A percentile compares a stretch with the other conserved stretches of the same genome.
These are phyloP conservation scores for Metschnikowia similis DNA, from an alignment of 805 yeast species.

Conservation along the genomic window DNA sequence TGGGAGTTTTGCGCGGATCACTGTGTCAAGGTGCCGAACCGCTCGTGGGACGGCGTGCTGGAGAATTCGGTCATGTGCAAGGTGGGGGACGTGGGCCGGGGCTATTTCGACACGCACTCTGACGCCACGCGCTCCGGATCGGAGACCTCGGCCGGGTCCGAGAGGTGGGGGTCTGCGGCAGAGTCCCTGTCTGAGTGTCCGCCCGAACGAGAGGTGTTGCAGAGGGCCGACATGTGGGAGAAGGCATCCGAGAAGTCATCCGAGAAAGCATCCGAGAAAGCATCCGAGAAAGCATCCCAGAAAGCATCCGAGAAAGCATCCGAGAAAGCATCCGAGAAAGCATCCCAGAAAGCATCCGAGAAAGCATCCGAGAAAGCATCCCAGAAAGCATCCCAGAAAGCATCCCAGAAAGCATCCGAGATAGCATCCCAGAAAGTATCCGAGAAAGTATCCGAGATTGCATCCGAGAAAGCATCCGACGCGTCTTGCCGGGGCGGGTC, in stretches of 20 bases:
- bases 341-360: too few relatives aligned
- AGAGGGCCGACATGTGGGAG: not conserved
- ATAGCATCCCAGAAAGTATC: too few relatives aligned
- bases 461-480: not conserved
- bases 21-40: not conserved
- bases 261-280: too few relatives aligned
- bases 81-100: not conserved
- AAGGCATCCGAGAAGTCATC: not conserved
- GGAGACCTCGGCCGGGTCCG: not conserved
- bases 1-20: not conserved
- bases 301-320: too few relatives aligned
- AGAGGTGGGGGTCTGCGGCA: not conserved
- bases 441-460: not conserved
- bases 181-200: too few relatives aligned
- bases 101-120: not conserved
- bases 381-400: too few relatives aligned
- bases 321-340: too few relatives aligned
- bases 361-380: too few relatives aligned
- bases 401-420: too few relatives aligned
- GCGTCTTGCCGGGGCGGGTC: too few relatives aligned
- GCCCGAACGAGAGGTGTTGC: too few relatives aligned
- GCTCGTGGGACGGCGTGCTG: not conserved
- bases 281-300: too few relatives aligned
- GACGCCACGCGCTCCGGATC: not conserved
- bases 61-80: not conserved